Evolutionary conservation across 306 rosid genomes (phyloP).

Genomic region (Trifolium dubium): DNA sequence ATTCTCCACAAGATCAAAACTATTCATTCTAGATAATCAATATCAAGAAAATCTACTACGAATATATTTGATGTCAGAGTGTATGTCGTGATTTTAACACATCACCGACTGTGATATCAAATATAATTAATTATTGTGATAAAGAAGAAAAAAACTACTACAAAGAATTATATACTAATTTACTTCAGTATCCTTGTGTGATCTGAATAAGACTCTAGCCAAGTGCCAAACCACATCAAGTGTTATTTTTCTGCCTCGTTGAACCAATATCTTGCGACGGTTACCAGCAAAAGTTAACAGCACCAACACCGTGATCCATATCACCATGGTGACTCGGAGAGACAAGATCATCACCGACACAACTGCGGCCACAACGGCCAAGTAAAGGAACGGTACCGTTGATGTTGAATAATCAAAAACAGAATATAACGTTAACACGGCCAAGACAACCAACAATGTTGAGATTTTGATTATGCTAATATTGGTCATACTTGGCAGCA

Average conservation of each 20-base stretch:
- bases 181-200: conserved; percentile 35
- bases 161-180: background rate
- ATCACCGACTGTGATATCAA: no score
- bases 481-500: conserved; percentile 31
- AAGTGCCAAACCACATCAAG: conserved; percentile 58
- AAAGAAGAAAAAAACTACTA: no score
- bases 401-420: conserved; percentile 2
- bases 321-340: conserved; percentile 58
- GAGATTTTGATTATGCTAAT: conserved; percentile 5
- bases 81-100: no score
- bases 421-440: background rate
- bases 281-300: conserved; percentile 60
- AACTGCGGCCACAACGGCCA: background rate
- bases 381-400: conserved; percentile 14
- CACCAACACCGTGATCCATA: conserved; percentile 75
- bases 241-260: conserved; percentile 55
- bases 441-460: conserved; percentile 37
- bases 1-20: background rate
- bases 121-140: no score
- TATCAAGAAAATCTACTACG: no score
- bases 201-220: conserved; percentile 45
- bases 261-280: conserved; percentile 60
- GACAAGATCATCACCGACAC: conserved; percentile 35
- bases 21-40: background rate
- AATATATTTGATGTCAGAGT: no score